Conservation (phyloP, 1,139 yeast species). For the Blastobotrys petasosporus region DNA sequence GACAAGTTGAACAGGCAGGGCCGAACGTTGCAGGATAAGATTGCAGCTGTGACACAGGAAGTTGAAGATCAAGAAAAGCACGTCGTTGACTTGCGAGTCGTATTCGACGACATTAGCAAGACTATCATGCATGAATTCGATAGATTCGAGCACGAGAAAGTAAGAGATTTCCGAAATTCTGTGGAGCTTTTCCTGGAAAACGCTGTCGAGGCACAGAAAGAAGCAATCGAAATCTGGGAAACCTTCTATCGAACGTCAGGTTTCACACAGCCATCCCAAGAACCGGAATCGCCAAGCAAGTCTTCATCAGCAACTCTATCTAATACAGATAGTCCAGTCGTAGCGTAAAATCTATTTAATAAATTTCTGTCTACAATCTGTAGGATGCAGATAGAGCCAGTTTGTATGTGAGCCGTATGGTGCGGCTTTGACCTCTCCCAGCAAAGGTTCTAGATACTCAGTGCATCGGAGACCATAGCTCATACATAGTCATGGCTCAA, state of each 20-base stretch:
- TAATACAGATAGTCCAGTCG: no score
- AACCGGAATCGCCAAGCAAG: background rate
- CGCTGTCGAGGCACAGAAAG: conserved; percentile 89
- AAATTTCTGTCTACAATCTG: no score
- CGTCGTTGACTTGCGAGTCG: conserved; percentile 48
- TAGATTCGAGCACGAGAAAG: conserved; percentile 66
- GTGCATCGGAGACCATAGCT: no score
- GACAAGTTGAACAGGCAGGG: conserved; percentile 54
- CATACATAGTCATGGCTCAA: background rate
- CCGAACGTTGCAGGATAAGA: conserved; percentile 59
- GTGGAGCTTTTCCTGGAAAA: conserved; percentile 89
- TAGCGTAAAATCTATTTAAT: no score
- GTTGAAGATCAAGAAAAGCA: conserved; percentile 54
- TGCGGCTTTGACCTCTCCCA: no score
- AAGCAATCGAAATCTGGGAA: conserved; percentile 92
- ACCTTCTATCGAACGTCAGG: conserved; percentile 43
- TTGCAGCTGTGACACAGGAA: conserved; percentile 50
- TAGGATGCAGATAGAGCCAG: background rate
- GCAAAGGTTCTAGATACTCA: no score
- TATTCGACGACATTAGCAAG: conserved; percentile 55
- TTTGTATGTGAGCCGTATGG: no score
- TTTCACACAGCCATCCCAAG: background rate
- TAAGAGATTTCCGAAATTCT: conserved; percentile 80
- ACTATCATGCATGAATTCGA: conserved; percentile 65
- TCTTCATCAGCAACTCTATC: no score